These are phyloP conservation scores for Zymoseptoria tritici DNA, from an alignment of 2,329 filamentous ascomycete genomes.

Conservation along the genomic window DNA sequence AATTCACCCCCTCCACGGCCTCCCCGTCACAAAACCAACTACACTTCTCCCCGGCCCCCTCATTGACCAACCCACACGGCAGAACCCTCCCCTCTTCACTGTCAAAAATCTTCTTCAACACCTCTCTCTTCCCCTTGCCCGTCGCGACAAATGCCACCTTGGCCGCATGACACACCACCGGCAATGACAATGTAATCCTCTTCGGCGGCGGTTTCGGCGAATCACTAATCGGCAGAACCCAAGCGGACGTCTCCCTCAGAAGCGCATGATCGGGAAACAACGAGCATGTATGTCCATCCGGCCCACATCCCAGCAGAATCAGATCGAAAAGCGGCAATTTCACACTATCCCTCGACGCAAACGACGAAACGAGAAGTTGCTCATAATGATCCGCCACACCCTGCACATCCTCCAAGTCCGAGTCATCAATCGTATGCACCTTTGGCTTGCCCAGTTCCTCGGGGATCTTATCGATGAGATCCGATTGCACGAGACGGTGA, in stretches of 20 bases:
- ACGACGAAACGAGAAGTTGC: conserved; percentile 73
- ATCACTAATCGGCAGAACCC: conserved; percentile 87
- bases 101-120: conserved; percentile 90
- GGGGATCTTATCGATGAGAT: conserved; percentile 84
- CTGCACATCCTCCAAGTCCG: conserved; percentile 67
- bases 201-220: conserved; percentile 89
- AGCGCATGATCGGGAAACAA: conserved; percentile 87
- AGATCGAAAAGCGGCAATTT: conserved; percentile 93
- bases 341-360: conserved; percentile 88
- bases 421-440: conserved; percentile 71
- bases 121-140: conserved; percentile 79
- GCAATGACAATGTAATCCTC: conserved; percentile 86
- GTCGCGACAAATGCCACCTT: conserved; percentile 89
- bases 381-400: conserved; percentile 94
- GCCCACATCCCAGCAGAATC: conserved; percentile 84
- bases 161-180: conserved; percentile 79
- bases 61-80: conserved; percentile 83
- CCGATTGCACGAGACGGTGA: conserved; percentile 77
- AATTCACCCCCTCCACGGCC: conserved; percentile 77
- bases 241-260: conserved; percentile 77
- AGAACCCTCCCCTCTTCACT: conserved; percentile 62
- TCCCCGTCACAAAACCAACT: conserved; percentile 91
- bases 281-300: conserved; percentile 95
- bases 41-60: conserved; percentile 72
- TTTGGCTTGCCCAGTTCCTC: conserved; percentile 55